Evolutionary conservation across 2,329 filamentous ascomycete genomes (phyloP), one percentile per base, ranked within the genome.

Genomic region (Fusarium sp.): DNA sequence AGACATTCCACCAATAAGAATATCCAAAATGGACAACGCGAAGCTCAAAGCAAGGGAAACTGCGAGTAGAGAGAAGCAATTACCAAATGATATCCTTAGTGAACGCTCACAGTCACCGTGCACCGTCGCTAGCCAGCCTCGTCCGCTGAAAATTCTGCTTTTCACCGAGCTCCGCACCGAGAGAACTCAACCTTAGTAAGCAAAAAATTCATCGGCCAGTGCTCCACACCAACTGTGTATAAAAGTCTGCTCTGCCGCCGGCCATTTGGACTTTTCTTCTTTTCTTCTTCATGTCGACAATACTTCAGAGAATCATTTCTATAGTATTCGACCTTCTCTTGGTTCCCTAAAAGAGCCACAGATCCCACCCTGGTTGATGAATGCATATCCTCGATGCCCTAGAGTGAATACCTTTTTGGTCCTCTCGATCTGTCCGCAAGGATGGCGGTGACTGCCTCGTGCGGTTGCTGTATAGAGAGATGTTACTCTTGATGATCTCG

Each of bases 301-400:
- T 87, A 87, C 84, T 85, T 85, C 81, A 70, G 82, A 93, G 92
- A 94, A 95, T 95, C 92, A 93, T 92, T 96, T 97, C 92, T 97
- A 94, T 94, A 97, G 93, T 94, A 90, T 87, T 92, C 89, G 89
- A 94, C 91, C 87, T 86, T 87, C 89, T 93, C 92, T 96, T 91
- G 93, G 89, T 91, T 95, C 88, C 89, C 88, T 87, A 94, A 87
- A 91, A 86, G 86, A 97, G 94, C 92, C 88, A 93, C 91, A 95
- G 91, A 93, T 88, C 89, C 89, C 88, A 95, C 90, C 71, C 71
- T 73, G 71, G 71, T 73, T 73, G 71, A 73, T 73, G 71, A 73
- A 56, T 82, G 76, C 77, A 92, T 87, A 90, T 92, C 92, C 91
- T 92, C 92, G 89, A 85, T 86, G 83, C 90, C 71, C 71, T 71